Evolutionary conservation across 352 stramenopile genomes (phyloP).

Genomic region (Globisporangium canariense): DNA sequence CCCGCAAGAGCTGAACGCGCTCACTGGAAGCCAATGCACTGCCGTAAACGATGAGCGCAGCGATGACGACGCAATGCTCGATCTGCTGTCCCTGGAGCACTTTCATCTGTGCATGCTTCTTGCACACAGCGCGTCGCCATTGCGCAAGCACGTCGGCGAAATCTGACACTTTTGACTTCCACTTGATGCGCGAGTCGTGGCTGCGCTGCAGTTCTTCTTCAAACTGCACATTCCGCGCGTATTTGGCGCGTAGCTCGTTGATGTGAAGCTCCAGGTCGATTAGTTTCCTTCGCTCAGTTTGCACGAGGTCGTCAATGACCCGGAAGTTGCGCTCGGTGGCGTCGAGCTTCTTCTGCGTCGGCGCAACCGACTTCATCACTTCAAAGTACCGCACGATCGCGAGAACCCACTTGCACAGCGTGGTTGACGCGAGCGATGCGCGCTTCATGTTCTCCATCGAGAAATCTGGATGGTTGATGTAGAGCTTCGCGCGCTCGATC

Average conservation of each 20-base stretch:
- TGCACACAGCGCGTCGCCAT: slow-evolving; percentile 30
- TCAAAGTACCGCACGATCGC: slow-evolving; percentile 67
- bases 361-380: slow-evolving; percentile 56
- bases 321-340: slow-evolving; percentile 37
- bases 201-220: slow-evolving; percentile 50
- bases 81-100: slow-evolving; percentile 28
- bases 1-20: slow-evolving; percentile 18
- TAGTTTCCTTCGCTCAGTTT: slow-evolving; percentile 45
- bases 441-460: slow-evolving; percentile 78
- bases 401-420: slow-evolving; percentile 70
- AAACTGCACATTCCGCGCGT: slow-evolving; percentile 30
- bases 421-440: slow-evolving; percentile 63
- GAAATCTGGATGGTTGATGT: slow-evolving; percentile 69
- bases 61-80: slow-evolving; percentile 32
- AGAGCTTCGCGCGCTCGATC: slow-evolving; percentile 54
- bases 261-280: slow-evolving; percentile 45
- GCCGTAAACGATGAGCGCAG: slow-evolving; percentile 30
- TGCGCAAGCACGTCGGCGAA: slow-evolving; percentile 39
- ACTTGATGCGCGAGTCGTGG: slow-evolving; percentile 41
- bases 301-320: slow-evolving; percentile 37
- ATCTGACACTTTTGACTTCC: slow-evolving; percentile 34
- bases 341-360: slow-evolving; percentile 45
- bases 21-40: slow-evolving; percentile 22
- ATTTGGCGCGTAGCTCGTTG: slow-evolving; percentile 36
- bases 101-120: slow-evolving; percentile 21